These are phyloP conservation scores for Solanum hybrid DNA, from an alignment of 305 asterid species.

Conservation along the genomic window DNA sequence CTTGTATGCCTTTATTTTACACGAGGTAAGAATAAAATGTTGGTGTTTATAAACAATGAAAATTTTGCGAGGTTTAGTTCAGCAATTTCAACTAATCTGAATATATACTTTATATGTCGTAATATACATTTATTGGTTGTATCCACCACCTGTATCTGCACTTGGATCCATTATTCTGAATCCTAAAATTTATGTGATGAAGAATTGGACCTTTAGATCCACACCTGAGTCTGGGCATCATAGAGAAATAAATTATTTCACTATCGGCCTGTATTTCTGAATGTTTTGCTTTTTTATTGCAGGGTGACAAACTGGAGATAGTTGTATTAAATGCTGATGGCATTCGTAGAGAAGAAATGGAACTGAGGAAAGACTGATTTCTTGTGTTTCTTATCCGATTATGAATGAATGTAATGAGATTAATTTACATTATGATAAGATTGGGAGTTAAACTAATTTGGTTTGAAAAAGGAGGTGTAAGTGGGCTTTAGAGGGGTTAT, in stretches of 20 bases:
- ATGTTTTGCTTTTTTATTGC: slow-evolving; percentile 11
- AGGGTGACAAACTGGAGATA: slow-evolving; percentile 94
- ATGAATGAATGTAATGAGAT: not conserved
- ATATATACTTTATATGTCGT: not conserved
- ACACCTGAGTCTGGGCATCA: not conserved
- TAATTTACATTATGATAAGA: not conserved
- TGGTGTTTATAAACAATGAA: not conserved
- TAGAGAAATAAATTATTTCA: not conserved
- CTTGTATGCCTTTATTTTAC: not conserved
- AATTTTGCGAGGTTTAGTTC: not conserved
- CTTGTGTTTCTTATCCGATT: not conserved
- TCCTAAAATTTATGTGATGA: not conserved
- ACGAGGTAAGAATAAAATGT: not conserved
- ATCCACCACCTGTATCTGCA: not conserved
- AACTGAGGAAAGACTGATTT: slow-evolving; percentile 72
- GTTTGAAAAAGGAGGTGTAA: not conserved
- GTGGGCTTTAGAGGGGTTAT: not conserved
- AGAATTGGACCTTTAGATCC: not conserved
- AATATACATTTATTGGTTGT: not conserved
- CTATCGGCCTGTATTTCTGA: not conserved
- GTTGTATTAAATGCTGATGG: slow-evolving; percentile 58
- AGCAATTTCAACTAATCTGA: not conserved
- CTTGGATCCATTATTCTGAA: not conserved
- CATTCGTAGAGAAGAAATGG: slow-evolving; percentile 62
- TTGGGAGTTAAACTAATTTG: not conserved